These are phyloP conservation scores for Monoraphidium neglectum DNA, from an alignment of 139 green algal species.

Conservation along the genomic window DNA sequence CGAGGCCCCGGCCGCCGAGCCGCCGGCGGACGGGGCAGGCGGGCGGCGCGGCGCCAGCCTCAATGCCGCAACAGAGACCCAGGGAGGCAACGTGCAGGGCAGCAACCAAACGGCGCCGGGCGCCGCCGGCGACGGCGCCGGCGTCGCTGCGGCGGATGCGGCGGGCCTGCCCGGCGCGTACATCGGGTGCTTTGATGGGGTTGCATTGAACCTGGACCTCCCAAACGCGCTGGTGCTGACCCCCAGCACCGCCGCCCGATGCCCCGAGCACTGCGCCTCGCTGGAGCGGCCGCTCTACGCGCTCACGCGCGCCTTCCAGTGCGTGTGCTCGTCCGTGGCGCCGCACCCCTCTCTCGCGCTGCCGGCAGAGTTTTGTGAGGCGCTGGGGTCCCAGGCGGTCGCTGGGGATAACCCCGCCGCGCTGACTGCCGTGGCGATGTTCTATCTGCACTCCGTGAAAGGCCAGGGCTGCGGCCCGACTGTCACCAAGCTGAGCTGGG, in stretches of 20 bases:
- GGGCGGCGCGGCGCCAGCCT: too few relatives aligned
- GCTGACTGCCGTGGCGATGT: neutral
- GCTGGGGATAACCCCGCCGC: too few relatives aligned
- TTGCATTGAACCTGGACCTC: neutral
- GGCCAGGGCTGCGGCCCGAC: neutral
- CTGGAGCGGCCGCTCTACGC: neutral
- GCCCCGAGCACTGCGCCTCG: neutral
- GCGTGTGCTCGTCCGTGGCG: neutral
- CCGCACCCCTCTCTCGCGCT: neutral
- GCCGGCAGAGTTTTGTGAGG: neutral
- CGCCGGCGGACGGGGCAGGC: too few relatives aligned
- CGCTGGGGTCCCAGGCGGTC: too few relatives aligned
- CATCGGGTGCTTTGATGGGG: neutral
- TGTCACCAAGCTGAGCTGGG: neutral
- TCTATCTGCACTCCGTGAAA: neutral
- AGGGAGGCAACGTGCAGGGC: too few relatives aligned
- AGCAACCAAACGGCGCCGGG: too few relatives aligned
- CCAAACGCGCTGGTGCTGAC: neutral
- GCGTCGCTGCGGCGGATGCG: too few relatives aligned
- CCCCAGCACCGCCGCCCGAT: neutral
- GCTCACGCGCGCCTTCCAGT: neutral
- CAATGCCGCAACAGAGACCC: too few relatives aligned
- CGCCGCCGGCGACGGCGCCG: too few relatives aligned
- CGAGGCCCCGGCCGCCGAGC: too few relatives aligned
- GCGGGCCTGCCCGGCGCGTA: neutral